Evolutionary conservation across 176 grass and related monocot species (phyloP).

Genomic region (Metroxylon sagu): DNA sequence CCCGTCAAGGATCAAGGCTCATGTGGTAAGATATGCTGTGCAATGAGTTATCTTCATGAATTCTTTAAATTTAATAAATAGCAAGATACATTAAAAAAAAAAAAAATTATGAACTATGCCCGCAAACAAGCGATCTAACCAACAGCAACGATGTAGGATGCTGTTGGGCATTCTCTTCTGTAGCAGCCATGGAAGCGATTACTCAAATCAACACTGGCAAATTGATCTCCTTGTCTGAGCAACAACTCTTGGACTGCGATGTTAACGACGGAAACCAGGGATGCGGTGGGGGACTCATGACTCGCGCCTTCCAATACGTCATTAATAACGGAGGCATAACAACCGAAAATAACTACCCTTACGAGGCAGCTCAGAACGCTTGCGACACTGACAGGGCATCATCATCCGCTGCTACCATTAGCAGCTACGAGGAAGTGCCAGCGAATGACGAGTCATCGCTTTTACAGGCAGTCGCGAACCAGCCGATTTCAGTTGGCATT

Average conservation of each 20-base stretch:
- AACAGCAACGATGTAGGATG: slow-evolving; percentile 56
- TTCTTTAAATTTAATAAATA: background rate
- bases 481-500: slow-evolving; percentile 44
- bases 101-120: slow-evolving; percentile 25
- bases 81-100: slow-evolving; percentile 42
- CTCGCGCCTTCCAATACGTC: slow-evolving; percentile 39
- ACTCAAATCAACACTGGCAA: slow-evolving; percentile 47
- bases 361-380: slow-evolving; percentile 6
- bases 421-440: slow-evolving; percentile 33
- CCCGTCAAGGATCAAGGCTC: too few species aligned
- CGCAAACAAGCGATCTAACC: slow-evolving; percentile 29
- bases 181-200: slow-evolving; percentile 60
- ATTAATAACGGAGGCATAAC: slow-evolving; percentile 38
- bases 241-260: slow-evolving; percentile 74
- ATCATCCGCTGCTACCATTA: slow-evolving; percentile 30
- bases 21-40: too few species aligned
- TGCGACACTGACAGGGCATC: slow-evolving; percentile 29
- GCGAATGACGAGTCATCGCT: slow-evolving; percentile 37
- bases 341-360: slow-evolving; percentile 50
- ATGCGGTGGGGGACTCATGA: slow-evolving; percentile 46
- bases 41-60: too few species aligned
- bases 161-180: slow-evolving; percentile 60
- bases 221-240: slow-evolving; percentile 52
- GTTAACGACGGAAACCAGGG: slow-evolving; percentile 3
- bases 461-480: slow-evolving; percentile 25